These are phyloP conservation scores for Stephanodiscus triporus DNA, from an alignment of 108 stramenopile species.

Conservation along the genomic window DNA sequence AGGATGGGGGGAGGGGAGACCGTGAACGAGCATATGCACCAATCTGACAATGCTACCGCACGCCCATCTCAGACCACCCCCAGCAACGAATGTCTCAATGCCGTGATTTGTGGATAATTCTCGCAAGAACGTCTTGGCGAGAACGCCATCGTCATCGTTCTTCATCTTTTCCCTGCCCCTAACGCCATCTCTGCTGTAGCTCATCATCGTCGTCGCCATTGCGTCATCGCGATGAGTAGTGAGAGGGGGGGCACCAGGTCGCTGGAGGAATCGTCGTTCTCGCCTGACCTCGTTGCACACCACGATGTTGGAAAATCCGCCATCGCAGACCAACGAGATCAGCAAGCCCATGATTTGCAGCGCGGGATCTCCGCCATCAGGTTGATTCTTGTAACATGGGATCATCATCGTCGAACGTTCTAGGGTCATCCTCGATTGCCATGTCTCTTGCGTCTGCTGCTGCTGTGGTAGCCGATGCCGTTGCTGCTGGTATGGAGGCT, in stretches of 20 bases:
- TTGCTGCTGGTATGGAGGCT: constrained; percentile 19
- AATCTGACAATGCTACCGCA: constrained; percentile 39
- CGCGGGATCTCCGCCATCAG: constrained; percentile 37
- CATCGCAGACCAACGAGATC: constrained; percentile 31
- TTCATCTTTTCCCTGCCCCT: too few relatives aligned
- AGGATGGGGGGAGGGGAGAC: not conserved
- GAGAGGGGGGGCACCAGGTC: not conserved
- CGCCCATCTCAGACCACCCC: constrained; percentile 44
- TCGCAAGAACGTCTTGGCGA: constrained; percentile 11
- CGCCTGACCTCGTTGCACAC: constrained; percentile 24
- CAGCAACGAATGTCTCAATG: constrained; percentile 49
- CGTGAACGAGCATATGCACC: constrained; percentile 38
- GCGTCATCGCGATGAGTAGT: not conserved
- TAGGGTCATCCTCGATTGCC: not conserved
- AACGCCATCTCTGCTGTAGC: too few relatives aligned
- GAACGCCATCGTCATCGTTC: not conserved
- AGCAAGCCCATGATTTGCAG: constrained; percentile 49
- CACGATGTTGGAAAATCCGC: constrained; percentile 33
- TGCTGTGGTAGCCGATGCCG: not conserved
- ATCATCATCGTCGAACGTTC: not conserved
- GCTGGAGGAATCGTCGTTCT: not conserved
- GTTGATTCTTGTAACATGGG: constrained; percentile 8
- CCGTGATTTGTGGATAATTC: constrained; percentile 17
- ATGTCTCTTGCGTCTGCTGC: not conserved
- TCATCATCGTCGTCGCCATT: not conserved